Percentiles rank a stretch among this genome's conserved stretches.
Evolutionary conservation across 805 yeast species (phyloP).

Genomic region (Nakazawaea ishiwadae): DNA sequence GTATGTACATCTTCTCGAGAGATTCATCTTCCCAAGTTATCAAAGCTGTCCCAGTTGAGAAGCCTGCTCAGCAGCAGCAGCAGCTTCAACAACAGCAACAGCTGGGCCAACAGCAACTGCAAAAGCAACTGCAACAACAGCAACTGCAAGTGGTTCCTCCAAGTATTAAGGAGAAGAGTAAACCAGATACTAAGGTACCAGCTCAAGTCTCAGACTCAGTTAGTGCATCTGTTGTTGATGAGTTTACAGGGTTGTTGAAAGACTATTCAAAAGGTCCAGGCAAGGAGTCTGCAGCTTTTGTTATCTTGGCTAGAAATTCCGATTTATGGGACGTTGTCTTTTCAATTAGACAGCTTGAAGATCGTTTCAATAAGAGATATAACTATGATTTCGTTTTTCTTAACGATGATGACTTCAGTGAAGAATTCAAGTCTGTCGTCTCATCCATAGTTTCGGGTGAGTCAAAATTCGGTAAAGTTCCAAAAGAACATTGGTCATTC

Average conservation of each 20-base stretch:
- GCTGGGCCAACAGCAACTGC: neutral
- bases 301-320: slow-evolving; percentile 74
- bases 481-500: slow-evolving; percentile 82
- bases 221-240: slow-evolving; percentile 12
- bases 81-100: slow-evolving; percentile 21
- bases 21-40: too few species aligned
- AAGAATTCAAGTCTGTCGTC: slow-evolving; percentile 72
- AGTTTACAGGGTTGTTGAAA: slow-evolving; percentile 8
- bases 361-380: slow-evolving; percentile 78
- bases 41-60: too few species aligned
- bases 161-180: too few species aligned
- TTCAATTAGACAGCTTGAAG: slow-evolving; percentile 78
- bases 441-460: slow-evolving; percentile 67
- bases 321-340: slow-evolving; percentile 59
- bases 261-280: slow-evolving; percentile 12
- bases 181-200: too few species aligned
- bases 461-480: slow-evolving; percentile 74
- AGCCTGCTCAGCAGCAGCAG: too few species aligned
- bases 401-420: slow-evolving; percentile 80
- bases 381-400: slow-evolving; percentile 94
- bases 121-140: slow-evolving; percentile 11
- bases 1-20: slow-evolving; percentile 42
- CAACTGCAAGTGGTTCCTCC: too few species aligned
- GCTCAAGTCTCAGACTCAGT: neutral
- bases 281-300: slow-evolving; percentile 70